A percentile compares a stretch with the other conserved stretches of the same genome.
These are phyloP conservation scores for Coniella lustricola DNA, from an alignment of 2,329 filamentous ascomycete species.

Conservation along the genomic window DNA sequence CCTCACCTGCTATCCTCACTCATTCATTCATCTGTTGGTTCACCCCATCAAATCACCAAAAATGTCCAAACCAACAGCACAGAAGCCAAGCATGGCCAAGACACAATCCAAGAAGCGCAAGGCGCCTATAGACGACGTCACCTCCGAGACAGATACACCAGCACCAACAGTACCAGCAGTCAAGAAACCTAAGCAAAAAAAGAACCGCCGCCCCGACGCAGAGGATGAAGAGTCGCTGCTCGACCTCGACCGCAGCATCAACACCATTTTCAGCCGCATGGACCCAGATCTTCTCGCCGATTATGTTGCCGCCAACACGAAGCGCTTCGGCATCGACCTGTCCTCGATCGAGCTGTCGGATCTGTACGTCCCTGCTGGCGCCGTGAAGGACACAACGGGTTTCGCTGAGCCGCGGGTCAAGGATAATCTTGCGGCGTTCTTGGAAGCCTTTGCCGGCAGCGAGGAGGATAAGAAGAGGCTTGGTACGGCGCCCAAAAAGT, in stretches of 20 bases:
- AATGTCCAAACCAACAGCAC: constrained; percentile 5
- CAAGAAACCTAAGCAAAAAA: constrained; percentile 40
- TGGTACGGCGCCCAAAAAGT: constrained; percentile 57
- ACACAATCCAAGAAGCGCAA: constrained; percentile 48
- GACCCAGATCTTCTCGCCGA: constrained; percentile 78
- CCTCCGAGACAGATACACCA: constrained; percentile 16
- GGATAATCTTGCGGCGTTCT: constrained; percentile 69
- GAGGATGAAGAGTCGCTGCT: constrained; percentile 48
- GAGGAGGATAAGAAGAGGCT: constrained; percentile 43
- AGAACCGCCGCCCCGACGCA: constrained; percentile 28
- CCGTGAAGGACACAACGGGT: constrained; percentile 72
- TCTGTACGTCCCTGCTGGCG: constrained; percentile 66
- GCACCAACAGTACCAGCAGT: not conserved
- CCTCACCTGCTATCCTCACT: not conserved
- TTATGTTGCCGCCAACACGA: constrained; percentile 72
- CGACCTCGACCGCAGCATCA: constrained; percentile 67
- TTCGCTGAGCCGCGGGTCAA: constrained; percentile 62
- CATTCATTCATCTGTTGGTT: too few species aligned
- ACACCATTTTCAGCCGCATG: constrained; percentile 74
- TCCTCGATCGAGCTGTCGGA: constrained; percentile 81
- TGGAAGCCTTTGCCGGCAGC: constrained; percentile 55
- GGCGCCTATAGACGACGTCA: constrained; percentile 37
- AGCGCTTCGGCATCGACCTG: constrained; percentile 70
- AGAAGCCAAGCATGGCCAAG: constrained; percentile 8
- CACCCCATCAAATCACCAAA: too few species aligned